Conservation (phyloP, 345 rosid genomes). For the Erucastrum elatum region DNA sequence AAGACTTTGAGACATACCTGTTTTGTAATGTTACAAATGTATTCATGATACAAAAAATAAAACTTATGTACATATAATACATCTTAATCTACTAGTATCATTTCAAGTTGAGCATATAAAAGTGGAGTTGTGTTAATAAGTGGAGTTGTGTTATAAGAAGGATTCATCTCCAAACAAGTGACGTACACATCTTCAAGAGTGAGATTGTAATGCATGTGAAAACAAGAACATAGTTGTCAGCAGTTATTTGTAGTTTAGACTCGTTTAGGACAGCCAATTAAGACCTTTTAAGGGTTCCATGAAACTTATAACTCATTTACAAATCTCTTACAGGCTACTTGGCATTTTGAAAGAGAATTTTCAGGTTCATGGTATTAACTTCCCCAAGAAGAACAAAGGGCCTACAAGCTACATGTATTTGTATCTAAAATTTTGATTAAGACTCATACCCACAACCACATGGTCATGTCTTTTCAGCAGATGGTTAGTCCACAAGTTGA, state of each 20-base stretch:
- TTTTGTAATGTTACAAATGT: background rate
- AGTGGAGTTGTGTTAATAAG: background rate
- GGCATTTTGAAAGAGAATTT: too few relatives aligned
- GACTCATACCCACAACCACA: background rate
- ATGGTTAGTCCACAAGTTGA: slow-evolving; percentile 5
- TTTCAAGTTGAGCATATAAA: background rate
- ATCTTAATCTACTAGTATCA: background rate
- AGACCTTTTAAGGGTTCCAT: too few relatives aligned
- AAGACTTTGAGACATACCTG: background rate
- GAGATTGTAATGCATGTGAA: too few relatives aligned
- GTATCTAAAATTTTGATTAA: background rate
- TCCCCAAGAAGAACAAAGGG: too few relatives aligned
- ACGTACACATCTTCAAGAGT: too few relatives aligned
- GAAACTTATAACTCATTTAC: too few relatives aligned
- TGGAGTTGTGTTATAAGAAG: background rate
- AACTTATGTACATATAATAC: background rate
- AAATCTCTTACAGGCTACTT: too few relatives aligned
- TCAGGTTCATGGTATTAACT: too few relatives aligned
- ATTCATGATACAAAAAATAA: background rate
- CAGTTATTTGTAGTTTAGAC: too few relatives aligned
- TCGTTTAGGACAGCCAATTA: too few relatives aligned
- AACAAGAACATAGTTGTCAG: too few relatives aligned
- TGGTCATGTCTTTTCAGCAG: slow-evolving; percentile 12
- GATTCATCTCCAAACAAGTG: background rate
- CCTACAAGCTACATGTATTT: too few relatives aligned